phyloP scores from a whole-genome alignment of 176 grass and related monocot genomes.

The Rhynchospora tenuis region DNA sequence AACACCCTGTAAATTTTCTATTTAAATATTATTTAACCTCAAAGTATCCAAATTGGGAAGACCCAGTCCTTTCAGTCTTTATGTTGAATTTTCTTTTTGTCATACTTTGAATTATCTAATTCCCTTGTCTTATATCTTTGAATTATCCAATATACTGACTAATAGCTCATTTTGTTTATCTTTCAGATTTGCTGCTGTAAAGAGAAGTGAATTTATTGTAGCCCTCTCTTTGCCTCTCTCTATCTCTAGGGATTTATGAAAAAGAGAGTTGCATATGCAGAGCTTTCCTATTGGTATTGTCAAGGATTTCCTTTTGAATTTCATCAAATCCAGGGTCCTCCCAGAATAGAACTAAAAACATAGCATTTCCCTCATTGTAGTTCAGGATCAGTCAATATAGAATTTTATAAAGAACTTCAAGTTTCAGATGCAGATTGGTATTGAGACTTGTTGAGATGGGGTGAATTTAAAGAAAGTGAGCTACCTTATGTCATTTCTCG shows the following conservation, averaged over 20 bases:
- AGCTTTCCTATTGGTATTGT: not conserved
- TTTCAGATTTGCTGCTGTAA: slow-evolving; percentile 18
- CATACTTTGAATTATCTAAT: not conserved
- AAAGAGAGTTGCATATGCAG: not conserved
- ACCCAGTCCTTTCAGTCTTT: not conserved
- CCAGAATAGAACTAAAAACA: not conserved
- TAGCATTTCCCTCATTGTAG: not conserved
- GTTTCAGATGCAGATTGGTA: not conserved
- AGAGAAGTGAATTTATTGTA: not conserved
- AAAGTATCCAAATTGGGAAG: not conserved
- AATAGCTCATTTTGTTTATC: not conserved
- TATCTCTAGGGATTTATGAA: not conserved
- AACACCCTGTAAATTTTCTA: not conserved
- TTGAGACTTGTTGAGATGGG: not conserved
- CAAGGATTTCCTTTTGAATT: slow-evolving; percentile 12
- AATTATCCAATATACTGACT: not conserved
- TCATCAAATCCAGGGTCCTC: slow-evolving; percentile 3
- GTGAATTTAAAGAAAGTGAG: not conserved
- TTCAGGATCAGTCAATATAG: not conserved
- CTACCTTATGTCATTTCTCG: not conserved
- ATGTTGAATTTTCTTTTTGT: not conserved
- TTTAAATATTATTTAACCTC: not conserved
- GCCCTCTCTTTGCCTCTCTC: not conserved
- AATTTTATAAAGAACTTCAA: not conserved
- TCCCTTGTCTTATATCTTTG: not conserved